Evolutionary conservation across 768 basidiomycete species (phyloP).

Genomic region (Termitomyces sp.): DNA sequence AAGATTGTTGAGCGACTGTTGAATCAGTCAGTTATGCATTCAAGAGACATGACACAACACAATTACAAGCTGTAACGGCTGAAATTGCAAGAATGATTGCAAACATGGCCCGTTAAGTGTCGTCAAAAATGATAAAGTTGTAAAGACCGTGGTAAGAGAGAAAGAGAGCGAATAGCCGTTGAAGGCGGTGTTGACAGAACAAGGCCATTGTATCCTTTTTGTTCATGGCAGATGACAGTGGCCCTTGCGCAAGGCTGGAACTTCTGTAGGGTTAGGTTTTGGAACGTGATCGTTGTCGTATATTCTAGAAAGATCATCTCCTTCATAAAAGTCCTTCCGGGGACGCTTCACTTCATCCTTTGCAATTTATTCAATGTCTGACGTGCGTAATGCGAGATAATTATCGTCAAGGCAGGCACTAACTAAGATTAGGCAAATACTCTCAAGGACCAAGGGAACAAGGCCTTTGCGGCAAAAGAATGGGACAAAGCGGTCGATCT

Average conservation of each 20-base stretch:
- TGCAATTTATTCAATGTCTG: conserved; percentile 27
- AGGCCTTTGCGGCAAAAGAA: conserved; percentile 90
- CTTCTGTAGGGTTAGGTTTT: conserved; percentile 16
- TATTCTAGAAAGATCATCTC: conserved; percentile 22
- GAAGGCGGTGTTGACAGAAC: neutral
- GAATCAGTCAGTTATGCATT: neutral
- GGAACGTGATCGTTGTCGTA: conserved; percentile 19
- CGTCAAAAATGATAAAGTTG: conserved; percentile 12
- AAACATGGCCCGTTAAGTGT: conserved; percentile 19
- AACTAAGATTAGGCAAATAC: conserved; percentile 33
- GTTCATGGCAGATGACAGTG: conserved; percentile 1
- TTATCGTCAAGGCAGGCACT: neutral
- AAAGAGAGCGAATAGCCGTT: conserved; percentile 9
- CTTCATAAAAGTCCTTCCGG: conserved; percentile 11
- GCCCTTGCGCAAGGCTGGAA: no score
- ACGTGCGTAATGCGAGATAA: conserved; percentile 24
- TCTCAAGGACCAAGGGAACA: conserved; percentile 92
- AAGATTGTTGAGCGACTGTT: conserved; percentile 14
- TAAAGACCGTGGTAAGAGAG: conserved; percentile 19
- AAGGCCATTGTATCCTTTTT: conserved; percentile 9
- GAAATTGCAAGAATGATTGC: conserved; percentile 8
- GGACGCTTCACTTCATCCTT: conserved; percentile 17
- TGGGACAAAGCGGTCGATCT: conserved; percentile 84
- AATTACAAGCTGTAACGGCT: conserved; percentile 6
- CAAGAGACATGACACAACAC: neutral